phyloP scores from a whole-genome alignment of 179 eudicot species.

The Beta corolliflora region DNA sequence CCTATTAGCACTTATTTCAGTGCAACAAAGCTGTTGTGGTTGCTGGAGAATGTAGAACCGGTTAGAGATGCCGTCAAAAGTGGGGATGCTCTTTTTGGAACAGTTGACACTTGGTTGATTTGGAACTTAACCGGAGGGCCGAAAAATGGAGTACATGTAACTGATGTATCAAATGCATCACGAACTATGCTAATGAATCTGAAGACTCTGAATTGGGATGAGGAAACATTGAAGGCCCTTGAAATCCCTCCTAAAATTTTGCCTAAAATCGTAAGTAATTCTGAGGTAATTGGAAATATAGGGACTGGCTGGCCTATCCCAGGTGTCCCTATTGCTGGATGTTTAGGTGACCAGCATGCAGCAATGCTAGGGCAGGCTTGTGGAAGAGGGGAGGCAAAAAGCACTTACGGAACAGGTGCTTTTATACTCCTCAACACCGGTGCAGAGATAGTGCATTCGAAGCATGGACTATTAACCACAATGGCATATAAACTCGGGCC shows the following conservation, averaged over 20 bases:
- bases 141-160: conserved; percentile 69
- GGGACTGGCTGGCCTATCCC: conserved; percentile 82
- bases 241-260: conserved; percentile 55
- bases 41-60: conserved; percentile 74
- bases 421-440: conserved; percentile 93
- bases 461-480: conserved; percentile 78
- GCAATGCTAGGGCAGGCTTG: conserved; percentile 98
- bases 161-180: conserved; percentile 94
- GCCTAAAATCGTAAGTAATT: conserved; percentile 82
- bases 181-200: conserved; percentile 96
- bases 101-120: conserved; percentile 90
- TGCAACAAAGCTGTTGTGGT: conserved; percentile 84
- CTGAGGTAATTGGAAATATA: conserved; percentile 73
- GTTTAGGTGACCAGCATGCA: conserved; percentile 97
- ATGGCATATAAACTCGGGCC: conserved; percentile 90
- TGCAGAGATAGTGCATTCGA: conserved; percentile 59
- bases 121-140: conserved; percentile 95
- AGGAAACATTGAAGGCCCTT: conserved; percentile 57
- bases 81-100: conserved; percentile 94
- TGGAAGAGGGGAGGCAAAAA: conserved; percentile 84
- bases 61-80: conserved; percentile 66
- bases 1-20: conserved; percentile 98
- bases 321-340: conserved; percentile 87
- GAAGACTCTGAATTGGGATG: conserved; percentile 78
- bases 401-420: conserved; percentile 98